phyloP scores from a whole-genome alignment of 805 yeast genomes.

The Jamesozyma jinghongensis region DNA sequence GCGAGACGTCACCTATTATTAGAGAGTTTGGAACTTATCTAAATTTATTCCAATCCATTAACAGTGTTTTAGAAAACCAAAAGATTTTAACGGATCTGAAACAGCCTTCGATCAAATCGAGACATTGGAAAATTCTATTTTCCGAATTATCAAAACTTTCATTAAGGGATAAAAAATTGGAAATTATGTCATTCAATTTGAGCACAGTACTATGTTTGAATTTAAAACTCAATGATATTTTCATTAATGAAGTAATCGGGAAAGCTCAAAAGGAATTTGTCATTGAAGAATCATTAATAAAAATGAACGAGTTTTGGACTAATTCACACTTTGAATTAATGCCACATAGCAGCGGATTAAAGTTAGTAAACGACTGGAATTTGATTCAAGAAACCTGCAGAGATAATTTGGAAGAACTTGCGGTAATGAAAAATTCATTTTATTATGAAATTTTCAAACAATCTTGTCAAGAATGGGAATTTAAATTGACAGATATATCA shows the following conservation, averaged over 20 bases:
- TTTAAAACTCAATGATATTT: conserved; percentile 36
- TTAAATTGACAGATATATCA: conserved; percentile 41
- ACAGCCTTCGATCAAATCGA: conserved; percentile 45
- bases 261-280: conserved; percentile 67
- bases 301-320: conserved; percentile 51
- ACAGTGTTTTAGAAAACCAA: background rate
- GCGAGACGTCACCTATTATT: background rate
- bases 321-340: conserved; percentile 42
- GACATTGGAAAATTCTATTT: conserved; percentile 59
- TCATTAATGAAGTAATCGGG: conserved; percentile 41
- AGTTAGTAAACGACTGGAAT: conserved; percentile 63
- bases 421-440: conserved; percentile 64
- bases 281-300: conserved; percentile 46
- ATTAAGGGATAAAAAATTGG: conserved; percentile 8
- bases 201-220: conserved; percentile 57
- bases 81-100: conserved; percentile 28
- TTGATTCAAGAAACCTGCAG: conserved; percentile 45
- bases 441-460: conserved; percentile 52
- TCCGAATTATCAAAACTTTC: conserved; percentile 20
- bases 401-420: conserved; percentile 52
- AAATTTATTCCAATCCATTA: background rate
- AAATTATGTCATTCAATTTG: conserved; percentile 32
- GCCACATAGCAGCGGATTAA: conserved; percentile 41
- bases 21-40: background rate
- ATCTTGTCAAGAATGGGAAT: conserved; percentile 46